phyloP scores from a whole-genome alignment of 1,284 basidiomycete species.

The Ustilago shanxiensis region DNA sequence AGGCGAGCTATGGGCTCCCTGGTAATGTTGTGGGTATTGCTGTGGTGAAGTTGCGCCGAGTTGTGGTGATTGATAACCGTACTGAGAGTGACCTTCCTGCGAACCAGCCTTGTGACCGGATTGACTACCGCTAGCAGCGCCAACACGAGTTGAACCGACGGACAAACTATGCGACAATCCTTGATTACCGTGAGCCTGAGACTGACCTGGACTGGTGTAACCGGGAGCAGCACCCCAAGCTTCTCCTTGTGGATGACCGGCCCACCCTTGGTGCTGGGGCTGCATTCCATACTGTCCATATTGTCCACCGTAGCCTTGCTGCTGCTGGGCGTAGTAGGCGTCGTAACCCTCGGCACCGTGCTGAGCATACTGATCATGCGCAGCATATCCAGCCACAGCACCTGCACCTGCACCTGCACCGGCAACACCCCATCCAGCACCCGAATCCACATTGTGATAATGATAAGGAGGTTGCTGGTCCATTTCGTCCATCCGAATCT shows the following conservation, averaged over 20 bases:
- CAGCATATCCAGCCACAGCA: slow-evolving; percentile 24
- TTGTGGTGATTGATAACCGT: slow-evolving; percentile 37
- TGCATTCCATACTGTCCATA: slow-evolving; percentile 51
- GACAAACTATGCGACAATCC: slow-evolving; percentile 36
- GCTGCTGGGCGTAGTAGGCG: slow-evolving; percentile 45
- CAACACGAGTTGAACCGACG: slow-evolving; percentile 38
- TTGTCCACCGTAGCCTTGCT: slow-evolving; percentile 21
- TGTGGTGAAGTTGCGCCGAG: slow-evolving; percentile 29
- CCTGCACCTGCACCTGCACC: slow-evolving; percentile 28
- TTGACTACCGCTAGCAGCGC: slow-evolving; percentile 14
- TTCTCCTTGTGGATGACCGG: slow-evolving; percentile 23
- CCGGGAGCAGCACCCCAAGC: slow-evolving; percentile 49
- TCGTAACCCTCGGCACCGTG: slow-evolving; percentile 40
- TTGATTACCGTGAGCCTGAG: slow-evolving; percentile 32
- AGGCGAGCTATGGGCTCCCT: slow-evolving; percentile 24
- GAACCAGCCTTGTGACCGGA: slow-evolving; percentile 16
- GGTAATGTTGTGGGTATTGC: slow-evolving; percentile 46
- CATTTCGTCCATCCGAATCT: slow-evolving; percentile 56
- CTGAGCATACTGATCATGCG: slow-evolving; percentile 33
- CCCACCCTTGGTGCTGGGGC: slow-evolving; percentile 30
- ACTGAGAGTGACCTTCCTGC: slow-evolving; percentile 46
- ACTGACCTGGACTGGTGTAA: slow-evolving; percentile 31
- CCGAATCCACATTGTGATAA: slow-evolving; percentile 41
- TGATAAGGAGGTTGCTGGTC: slow-evolving; percentile 49
- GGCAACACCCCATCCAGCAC: slow-evolving; percentile 32